phyloP scores from a whole-genome alignment of 176 grass and related monocot species.

The Raddia guianensis region DNA sequence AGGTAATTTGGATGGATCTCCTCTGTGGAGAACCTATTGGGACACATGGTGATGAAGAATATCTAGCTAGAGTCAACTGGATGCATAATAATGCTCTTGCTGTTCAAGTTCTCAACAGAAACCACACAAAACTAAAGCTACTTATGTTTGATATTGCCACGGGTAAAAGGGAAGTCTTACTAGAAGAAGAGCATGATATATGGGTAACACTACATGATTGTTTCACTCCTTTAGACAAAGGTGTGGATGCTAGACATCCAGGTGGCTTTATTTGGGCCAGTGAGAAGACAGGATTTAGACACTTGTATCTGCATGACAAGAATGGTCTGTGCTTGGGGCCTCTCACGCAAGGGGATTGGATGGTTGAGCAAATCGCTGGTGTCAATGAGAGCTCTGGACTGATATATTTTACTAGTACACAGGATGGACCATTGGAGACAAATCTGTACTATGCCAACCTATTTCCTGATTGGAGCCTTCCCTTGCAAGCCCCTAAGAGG shows the following conservation, averaged over 20 bases:
- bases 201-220: slow-evolving; percentile 97
- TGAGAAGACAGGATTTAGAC: slow-evolving; percentile 94
- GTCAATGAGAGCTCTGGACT: slow-evolving; percentile 84
- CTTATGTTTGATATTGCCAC: slow-evolving; percentile 84
- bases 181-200: slow-evolving; percentile 73
- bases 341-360: slow-evolving; percentile 90
- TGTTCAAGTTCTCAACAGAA: slow-evolving; percentile 89
- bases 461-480: slow-evolving; percentile 74
- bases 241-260: slow-evolving; percentile 63
- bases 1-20: slow-evolving; percentile 94
- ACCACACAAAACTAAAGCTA: slow-evolving; percentile 85
- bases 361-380: slow-evolving; percentile 97
- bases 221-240: slow-evolving; percentile 84
- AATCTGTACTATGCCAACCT: slow-evolving; percentile 82
- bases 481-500: slow-evolving; percentile 77
- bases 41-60: slow-evolving; percentile 69
- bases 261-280: slow-evolving; percentile 96
- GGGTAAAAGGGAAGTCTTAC: slow-evolving; percentile 69
- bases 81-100: slow-evolving; percentile 78
- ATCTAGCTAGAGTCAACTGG: slow-evolving; percentile 96
- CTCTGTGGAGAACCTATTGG: slow-evolving; percentile 64
- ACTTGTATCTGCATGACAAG: slow-evolving; percentile 87
- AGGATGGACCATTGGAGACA: slow-evolving; percentile 88
- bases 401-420: slow-evolving; percentile 81
- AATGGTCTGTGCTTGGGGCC: slow-evolving; percentile 81